These are phyloP conservation scores for Colletotrichum eleusines DNA, from an alignment of 2,329 filamentous ascomycete genomes.

Conservation along the genomic window DNA sequence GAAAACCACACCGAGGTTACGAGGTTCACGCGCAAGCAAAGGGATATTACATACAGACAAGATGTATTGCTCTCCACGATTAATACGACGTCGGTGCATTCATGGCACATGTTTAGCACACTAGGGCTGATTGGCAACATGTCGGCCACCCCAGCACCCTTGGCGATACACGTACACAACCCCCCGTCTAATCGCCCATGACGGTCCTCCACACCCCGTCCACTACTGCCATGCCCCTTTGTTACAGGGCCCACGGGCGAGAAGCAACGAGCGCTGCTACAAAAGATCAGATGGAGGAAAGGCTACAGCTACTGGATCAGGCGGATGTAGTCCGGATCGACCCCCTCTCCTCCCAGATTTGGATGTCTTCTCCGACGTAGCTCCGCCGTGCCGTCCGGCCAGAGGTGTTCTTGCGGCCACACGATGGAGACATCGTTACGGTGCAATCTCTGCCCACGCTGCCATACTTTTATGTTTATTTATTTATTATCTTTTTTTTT, in stretches of 20 bases:
- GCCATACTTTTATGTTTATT: too few species aligned
- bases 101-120: neutral
- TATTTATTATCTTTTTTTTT: too few species aligned
- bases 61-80: too few species aligned
- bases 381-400: conserved; percentile 9
- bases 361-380: conserved; percentile 29
- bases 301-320: conserved; percentile 25
- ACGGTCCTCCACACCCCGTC: conserved; percentile 3
- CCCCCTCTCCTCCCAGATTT: conserved; percentile 34
- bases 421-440: conserved; percentile 31
- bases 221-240: conserved; percentile 4
- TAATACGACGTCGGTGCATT: neutral
- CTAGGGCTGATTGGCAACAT: conserved; percentile 12
- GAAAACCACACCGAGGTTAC: too few species aligned
- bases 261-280: neutral
- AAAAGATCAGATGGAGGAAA: neutral
- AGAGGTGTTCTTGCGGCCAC: conserved; percentile 20
- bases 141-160: conserved; percentile 25
- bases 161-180: neutral
- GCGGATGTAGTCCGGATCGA: conserved; percentile 33
- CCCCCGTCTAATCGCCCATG: neutral
- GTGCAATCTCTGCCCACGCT: conserved; percentile 5
- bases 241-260: neutral
- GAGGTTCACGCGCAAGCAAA: too few species aligned
- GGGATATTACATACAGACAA: too few species aligned